Conservation (phyloP, 495 filamentous ascomycete genomes). For the Clavariopsis aquatica region DNA sequence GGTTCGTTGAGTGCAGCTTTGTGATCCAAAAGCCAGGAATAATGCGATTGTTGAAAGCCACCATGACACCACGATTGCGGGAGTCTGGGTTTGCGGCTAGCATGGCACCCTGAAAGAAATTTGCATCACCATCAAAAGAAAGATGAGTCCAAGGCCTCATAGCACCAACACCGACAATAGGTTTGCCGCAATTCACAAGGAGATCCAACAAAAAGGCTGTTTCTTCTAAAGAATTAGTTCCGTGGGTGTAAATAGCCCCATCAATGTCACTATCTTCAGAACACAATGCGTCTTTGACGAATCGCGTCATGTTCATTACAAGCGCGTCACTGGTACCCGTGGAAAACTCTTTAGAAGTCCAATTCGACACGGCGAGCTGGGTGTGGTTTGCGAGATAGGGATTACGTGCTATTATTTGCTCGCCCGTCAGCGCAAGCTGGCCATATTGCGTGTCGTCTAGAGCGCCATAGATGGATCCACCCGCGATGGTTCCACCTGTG, state of each 20-base stretch:
- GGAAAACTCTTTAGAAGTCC: constrained; percentile 17
- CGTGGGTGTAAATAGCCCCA: constrained; percentile 25
- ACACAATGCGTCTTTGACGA: constrained; percentile 24
- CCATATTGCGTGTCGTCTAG: constrained; percentile 30
- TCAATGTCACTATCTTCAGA: constrained; percentile 32
- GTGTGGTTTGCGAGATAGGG: constrained; percentile 29
- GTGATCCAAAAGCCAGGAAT: constrained; percentile 24
- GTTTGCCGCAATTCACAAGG: constrained; percentile 26
- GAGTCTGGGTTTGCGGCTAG: constrained; percentile 17
- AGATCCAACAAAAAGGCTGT: constrained; percentile 24
- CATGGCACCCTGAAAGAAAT: constrained; percentile 26
- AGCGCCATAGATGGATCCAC: constrained; percentile 23
- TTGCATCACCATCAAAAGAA: constrained; percentile 25
- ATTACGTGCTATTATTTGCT: constrained; percentile 26
- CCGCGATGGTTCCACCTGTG: constrained; percentile 23
- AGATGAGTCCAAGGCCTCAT: constrained; percentile 26
- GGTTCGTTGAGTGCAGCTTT: constrained; percentile 24
- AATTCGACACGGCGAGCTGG: constrained; percentile 31
- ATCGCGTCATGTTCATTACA: constrained; percentile 31
- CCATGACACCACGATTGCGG: constrained; percentile 20
- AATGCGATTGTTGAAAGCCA: constrained; percentile 25
- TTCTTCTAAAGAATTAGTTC: constrained; percentile 28
- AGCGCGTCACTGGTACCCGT: constrained; percentile 27
- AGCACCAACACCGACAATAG: constrained; percentile 21
- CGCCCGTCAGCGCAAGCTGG: constrained; percentile 18